Base-by-base conservation (phyloP, 1,139 yeast species). In the Sugiyamaella japonica region DNA sequence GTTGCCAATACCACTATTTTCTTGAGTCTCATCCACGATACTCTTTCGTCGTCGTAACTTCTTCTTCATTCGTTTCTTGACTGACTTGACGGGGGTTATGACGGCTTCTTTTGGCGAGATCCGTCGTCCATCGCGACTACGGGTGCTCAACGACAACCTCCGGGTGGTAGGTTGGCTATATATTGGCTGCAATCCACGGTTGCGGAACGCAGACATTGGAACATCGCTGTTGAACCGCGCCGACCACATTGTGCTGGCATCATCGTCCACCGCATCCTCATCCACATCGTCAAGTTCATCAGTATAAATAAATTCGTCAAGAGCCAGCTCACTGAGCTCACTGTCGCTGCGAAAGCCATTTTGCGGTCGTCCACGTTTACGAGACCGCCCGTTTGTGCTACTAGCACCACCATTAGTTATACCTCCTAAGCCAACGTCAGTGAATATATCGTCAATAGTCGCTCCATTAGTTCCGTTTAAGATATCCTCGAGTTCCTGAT, bases 131-230 rank as follows among this genome's bases (percentile, higher is more conserved):
- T 55, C 52, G n/a, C 45, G 31, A 5, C 50, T 31, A 1, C 57
- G 50, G 13, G 53, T 50, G 23, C 52, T 57, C 32, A 48, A 34
- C 6, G 56, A 54, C 37, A 51, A 17, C 16, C 58, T 50, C 23
- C 58, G 50, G n/a, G 54, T 39, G 2, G 56, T 44, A 12, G 58
- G 56, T 23, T 43, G 58, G 15, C 48, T 46, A 38, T 58, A 55
- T 39, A 56, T 48, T 13, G 59, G 56, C 46, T 59, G 61, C 7
- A 79, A 69, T 5, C 90, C 88, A 65, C 89, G 86, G 70, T 89
- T 90, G 64, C 97, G 77, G 68, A 90, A 90, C 0, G 97, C 97
- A 5, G 95, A 89, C 41, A 90, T 72, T 1, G 97, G 97, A 8
- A 89, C 88, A 58, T 81, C 80, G 46, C 81, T 79, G 62, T 81